Evolutionary conservation across 768 basidiomycete species (phyloP), one percentile per base, ranked within the genome.

Genomic region (Udeniomyces megalosporus): DNA sequence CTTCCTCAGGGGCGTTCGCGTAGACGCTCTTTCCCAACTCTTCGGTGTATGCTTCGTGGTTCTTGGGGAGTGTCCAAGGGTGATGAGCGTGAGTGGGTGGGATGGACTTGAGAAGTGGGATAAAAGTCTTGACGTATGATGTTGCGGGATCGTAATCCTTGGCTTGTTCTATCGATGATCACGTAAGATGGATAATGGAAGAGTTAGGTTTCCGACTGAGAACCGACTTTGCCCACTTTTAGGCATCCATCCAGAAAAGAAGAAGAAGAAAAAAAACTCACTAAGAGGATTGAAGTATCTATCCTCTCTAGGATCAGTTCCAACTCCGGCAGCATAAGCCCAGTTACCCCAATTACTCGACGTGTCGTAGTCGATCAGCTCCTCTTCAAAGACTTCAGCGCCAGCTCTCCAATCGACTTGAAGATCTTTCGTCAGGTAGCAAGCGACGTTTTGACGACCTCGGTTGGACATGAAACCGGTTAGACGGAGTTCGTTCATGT

Each of bases 341-440:
- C 73, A 74, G 52, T 74, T 74, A 0, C 71, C 71, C 69, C 71
- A 73, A 63, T 72, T 74, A 42, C 61, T 31, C n/a, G 31, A 57
- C 28, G 50, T 56, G 7, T 61, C 53, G 58, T 58, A 58, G 54
- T 48, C 64, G 59, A 56, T 31, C 29, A 61, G 59, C 7, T 60
- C 29, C 69, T 70, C 56, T 64, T 78, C 77, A 65, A 77, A 78
- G 68, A 73, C 75, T 65, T 78, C 77, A n/a, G 76, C 77, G 3
- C 76, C 77, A 14, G 76, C 66, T 3, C 77, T 67, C 77, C 77
- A 78, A 66, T 78, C 77, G 15, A 65, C 53, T 8, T 26, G 8
- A 28, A 76, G 66, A 52, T 77, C 75, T 57, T 74, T 75, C 1
- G 74, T 72, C 34, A 77, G 65, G 70, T 74, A 78, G 53, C 71